phyloP scores from a whole-genome alignment of 441 rosid genomes.

The Pelargonium cotyledonis region DNA sequence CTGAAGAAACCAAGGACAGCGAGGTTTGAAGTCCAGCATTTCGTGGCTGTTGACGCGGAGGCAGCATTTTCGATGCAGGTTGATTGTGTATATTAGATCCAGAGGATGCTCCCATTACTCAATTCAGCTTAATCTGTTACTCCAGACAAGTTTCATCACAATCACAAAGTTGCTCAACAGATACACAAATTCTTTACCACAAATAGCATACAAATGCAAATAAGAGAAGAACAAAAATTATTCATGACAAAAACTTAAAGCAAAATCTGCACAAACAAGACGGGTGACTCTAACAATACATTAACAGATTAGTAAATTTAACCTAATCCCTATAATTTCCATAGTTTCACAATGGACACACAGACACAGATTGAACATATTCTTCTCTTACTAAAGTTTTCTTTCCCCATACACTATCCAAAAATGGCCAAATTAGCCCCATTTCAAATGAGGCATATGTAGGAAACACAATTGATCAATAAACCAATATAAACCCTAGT shows the following conservation, averaged over 20 bases:
- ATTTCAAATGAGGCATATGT: not conserved
- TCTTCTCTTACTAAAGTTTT: not conserved
- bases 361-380: no score
- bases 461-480: not conserved
- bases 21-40: conserved; percentile 56
- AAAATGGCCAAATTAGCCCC: not conserved
- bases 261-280: no score
- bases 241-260: not conserved
- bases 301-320: no score
- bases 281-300: no score
- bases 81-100: conserved; percentile 71
- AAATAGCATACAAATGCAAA: not conserved
- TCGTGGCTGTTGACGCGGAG: conserved; percentile 82
- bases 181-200: not conserved
- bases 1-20: conserved; percentile 59
- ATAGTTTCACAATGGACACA: no score
- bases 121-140: conserved; percentile 23
- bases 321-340: no score
- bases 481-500: not conserved
- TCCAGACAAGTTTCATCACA: not conserved
- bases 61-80: conserved; percentile 54
- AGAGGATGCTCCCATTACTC: conserved; percentile 74
- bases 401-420: not conserved
- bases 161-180: not conserved
- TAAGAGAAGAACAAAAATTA: not conserved